Percentiles rank a stretch among this genome's conserved stretches.
phyloP scores from a whole-genome alignment of 805 yeast species.

The Nakazawaea laoshanensis region DNA sequence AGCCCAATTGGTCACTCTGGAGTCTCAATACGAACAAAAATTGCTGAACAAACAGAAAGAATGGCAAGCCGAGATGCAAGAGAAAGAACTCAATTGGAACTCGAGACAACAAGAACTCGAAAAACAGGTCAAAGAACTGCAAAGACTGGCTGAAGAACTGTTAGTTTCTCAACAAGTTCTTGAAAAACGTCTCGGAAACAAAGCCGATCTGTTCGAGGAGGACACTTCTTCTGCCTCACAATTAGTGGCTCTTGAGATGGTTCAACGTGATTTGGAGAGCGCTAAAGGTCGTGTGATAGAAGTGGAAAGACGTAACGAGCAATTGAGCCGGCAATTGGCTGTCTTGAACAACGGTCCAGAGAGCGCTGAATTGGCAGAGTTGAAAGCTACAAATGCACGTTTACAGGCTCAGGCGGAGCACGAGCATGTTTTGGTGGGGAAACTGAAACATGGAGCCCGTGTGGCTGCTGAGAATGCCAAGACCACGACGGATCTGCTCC shows the following conservation, averaged over 20 bases:
- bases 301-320: constrained; percentile 72
- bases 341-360: constrained; percentile 38
- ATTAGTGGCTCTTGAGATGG: constrained; percentile 50
- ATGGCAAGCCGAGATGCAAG: constrained; percentile 57
- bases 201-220: constrained; percentile 30
- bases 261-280: constrained; percentile 68
- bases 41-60: constrained; percentile 70
- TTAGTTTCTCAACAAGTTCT: constrained; percentile 59
- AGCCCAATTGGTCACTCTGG: constrained; percentile 50
- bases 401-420: constrained; percentile 51
- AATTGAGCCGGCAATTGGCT: constrained; percentile 58
- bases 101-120: constrained; percentile 44
- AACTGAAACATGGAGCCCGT: constrained; percentile 15
- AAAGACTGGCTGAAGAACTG: constrained; percentile 53
- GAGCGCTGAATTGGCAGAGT: constrained; percentile 36
- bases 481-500: constrained; percentile 27
- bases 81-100: constrained; percentile 63
- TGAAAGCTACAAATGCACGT: constrained; percentile 64
- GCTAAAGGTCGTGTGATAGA: constrained; percentile 60
- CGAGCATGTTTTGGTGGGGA: constrained; percentile 25
- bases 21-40: constrained; percentile 43
- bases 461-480: constrained; percentile 18
- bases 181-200: constrained; percentile 45
- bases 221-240: constrained; percentile 23
- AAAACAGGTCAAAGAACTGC: constrained; percentile 42